Evolutionary conservation across 495 filamentous ascomycete species (phyloP), one percentile per base, ranked within the genome.

Genomic region (Neurospora sp.): DNA sequence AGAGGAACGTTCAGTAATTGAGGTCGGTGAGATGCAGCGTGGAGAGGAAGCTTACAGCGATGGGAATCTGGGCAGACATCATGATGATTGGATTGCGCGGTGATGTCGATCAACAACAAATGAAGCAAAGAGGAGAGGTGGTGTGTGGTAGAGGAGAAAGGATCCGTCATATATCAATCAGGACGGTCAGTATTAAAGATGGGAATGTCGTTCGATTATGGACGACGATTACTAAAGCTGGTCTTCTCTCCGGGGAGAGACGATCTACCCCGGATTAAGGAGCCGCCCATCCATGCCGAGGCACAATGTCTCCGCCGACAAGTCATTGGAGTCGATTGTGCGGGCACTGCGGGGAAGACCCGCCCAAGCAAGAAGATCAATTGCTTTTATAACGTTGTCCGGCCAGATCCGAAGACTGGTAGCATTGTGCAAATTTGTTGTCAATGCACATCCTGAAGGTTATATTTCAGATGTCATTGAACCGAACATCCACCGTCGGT

Each of bases 61-160:
- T 84, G 65, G 90, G 90, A 73, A 93, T 92, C 73, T 85, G 84
- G 65, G 86, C 80, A 22, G 90, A 91, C 90, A 93, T 91, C 42
- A 35, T 61, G 53, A 35, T 65, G 53, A 35, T 16, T 35, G 53
- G 53, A 61, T 35, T 35, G 27, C 12, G 53, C 27, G 53, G 22
- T 65, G 14, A 35, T 65, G 53, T 65, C 53, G 14, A 65, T 65
- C 53, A 65, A 22, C 20, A 22, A 22, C 20, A 22, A 22, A 22
- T 22, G 20, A 22, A 22, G 20, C 20, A 22, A 22, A 22, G 20
- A 65, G 6, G 27, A 35, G 2, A 65, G 27, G 14, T 37, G 53
- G 5, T 65, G 14, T 8, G 7, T 31, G 27, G 35, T 17, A 27
- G 27, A 14, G 27, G 14, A 65, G 53, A 35, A 61, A 61, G 53